Conservation (phyloP, 2,329 filamentous ascomycete species). For the Diaporthe capsici region DNA sequence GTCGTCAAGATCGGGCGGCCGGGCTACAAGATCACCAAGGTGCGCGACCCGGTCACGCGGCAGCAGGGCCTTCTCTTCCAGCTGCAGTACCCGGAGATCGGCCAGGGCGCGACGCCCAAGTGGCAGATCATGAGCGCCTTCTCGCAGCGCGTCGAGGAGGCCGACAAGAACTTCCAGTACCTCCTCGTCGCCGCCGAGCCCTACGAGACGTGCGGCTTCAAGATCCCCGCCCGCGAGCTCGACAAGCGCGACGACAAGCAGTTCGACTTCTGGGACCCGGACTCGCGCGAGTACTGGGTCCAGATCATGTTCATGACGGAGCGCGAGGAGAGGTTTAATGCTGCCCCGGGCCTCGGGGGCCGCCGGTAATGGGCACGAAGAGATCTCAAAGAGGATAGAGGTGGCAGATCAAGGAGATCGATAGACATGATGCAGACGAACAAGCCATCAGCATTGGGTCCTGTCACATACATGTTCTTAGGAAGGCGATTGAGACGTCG, state of each 20-base stretch:
- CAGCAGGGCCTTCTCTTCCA: conserved; percentile 96
- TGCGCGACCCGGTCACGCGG: conserved; percentile 87
- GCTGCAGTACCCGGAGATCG: conserved; percentile 94
- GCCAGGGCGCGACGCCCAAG: conserved; percentile 79
- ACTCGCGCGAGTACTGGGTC: conserved; percentile 97
- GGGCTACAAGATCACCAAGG: conserved; percentile 98
- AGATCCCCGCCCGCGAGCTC: conserved; percentile 93
- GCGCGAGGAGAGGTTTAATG: conserved; percentile 88
- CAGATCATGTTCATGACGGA: conserved; percentile 99
- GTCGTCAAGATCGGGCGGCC: conserved; percentile 95
- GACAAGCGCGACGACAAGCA: conserved; percentile 90
- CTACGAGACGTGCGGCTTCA: conserved; percentile 97
- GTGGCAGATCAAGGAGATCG: background rate
- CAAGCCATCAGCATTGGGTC: background rate
- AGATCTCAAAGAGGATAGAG: background rate
- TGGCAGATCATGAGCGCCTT: conserved; percentile 98
- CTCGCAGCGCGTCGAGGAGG: conserved; percentile 94
- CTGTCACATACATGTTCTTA: background rate
- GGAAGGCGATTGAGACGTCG: background rate
- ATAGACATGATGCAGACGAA: background rate
- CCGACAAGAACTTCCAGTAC: conserved; percentile 95
- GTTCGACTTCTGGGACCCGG: conserved; percentile 96
- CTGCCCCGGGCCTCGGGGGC: conserved; percentile 71
- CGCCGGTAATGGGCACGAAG: conserved; percentile 53
- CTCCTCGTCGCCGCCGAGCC: conserved; percentile 95